Conservation (phyloP, 2,329 filamentous ascomycete species). For the Orbilia blumenaviensis region DNA sequence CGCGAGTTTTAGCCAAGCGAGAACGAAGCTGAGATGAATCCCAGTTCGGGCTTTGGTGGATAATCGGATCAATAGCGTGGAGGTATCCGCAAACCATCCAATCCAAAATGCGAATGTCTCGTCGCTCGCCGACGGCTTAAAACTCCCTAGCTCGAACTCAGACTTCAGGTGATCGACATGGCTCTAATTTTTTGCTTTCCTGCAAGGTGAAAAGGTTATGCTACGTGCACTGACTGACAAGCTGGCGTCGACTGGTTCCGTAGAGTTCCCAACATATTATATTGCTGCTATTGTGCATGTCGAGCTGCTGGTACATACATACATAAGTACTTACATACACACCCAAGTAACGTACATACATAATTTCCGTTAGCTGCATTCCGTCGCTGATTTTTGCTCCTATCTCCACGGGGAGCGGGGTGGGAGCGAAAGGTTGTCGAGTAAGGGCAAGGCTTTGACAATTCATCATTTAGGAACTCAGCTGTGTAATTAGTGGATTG, state of each 20-base stretch:
- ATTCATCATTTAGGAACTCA: background rate
- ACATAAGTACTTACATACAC: too few relatives aligned
- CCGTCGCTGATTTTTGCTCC: background rate
- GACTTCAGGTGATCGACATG: slow-evolving; percentile 44
- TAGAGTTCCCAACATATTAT: slow-evolving; percentile 15
- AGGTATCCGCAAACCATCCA: slow-evolving; percentile 41
- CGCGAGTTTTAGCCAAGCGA: slow-evolving; percentile 48
- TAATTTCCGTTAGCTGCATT: slow-evolving; percentile 12
- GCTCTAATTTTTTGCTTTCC: slow-evolving; percentile 38
- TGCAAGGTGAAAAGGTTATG: slow-evolving; percentile 52
- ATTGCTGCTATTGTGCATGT: slow-evolving; percentile 5
- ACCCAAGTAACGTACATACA: too few relatives aligned
- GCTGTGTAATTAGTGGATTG: background rate
- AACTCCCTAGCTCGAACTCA: slow-evolving; percentile 13
- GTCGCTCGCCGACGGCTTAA: slow-evolving; percentile 44
- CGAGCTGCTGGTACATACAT: background rate
- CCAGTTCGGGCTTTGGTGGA: slow-evolving; percentile 16
- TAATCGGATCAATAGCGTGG: slow-evolving; percentile 44
- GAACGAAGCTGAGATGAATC: slow-evolving; percentile 32
- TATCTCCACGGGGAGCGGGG: background rate
- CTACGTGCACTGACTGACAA: slow-evolving; percentile 18
- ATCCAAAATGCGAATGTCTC: background rate
- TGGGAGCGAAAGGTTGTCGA: background rate
- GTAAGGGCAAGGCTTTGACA: slow-evolving; percentile 9
- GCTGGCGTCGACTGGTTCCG: background rate